These are phyloP conservation scores for Cercophora newfieldiana DNA, from an alignment of 495 filamentous ascomycete genomes.

Conservation along the genomic window DNA sequence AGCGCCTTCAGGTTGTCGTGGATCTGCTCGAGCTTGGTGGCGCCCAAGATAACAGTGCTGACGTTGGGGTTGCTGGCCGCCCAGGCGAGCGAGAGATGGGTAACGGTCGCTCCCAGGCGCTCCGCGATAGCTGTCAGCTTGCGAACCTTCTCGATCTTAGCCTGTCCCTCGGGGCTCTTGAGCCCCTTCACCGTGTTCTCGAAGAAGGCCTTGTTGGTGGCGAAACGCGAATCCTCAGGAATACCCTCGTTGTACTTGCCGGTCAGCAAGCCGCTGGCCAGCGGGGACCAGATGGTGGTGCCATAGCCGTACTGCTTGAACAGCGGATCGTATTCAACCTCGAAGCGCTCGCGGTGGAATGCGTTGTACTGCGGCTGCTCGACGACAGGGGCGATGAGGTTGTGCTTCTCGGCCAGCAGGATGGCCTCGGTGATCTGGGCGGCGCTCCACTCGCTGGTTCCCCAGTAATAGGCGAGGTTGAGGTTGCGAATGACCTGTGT, in stretches of 20 bases:
- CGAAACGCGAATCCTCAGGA: constrained; percentile 57
- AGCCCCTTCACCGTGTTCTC: constrained; percentile 38
- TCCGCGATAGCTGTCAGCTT: constrained; percentile 63
- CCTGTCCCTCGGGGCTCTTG: constrained; percentile 32
- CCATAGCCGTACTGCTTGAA: constrained; percentile 64
- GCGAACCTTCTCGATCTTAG: constrained; percentile 48
- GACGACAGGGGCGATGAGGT: constrained; percentile 76
- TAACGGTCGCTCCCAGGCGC: constrained; percentile 58
- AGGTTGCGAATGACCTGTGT: constrained; percentile 76
- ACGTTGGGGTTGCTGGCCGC: constrained; percentile 74
- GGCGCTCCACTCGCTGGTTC: constrained; percentile 83
- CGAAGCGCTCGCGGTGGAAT: constrained; percentile 69
- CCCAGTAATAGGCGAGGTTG: constrained; percentile 83
- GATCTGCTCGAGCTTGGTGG: constrained; percentile 69
- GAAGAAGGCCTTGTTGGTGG: constrained; percentile 46
- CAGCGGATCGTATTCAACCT: constrained; percentile 68
- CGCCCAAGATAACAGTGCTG: constrained; percentile 71
- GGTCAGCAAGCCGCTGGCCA: constrained; percentile 68
- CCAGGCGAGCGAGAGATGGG: constrained; percentile 71
- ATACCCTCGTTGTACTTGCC: constrained; percentile 79
- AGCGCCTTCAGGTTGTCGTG: constrained; percentile 66
- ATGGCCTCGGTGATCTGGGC: constrained; percentile 78
- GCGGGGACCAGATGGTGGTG: constrained; percentile 70
- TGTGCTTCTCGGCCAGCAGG: constrained; percentile 68
- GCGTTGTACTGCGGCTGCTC: constrained; percentile 89